phyloP scores from a whole-genome alignment of 2,329 filamentous ascomycete species.

The Fusarium sp. region DNA sequence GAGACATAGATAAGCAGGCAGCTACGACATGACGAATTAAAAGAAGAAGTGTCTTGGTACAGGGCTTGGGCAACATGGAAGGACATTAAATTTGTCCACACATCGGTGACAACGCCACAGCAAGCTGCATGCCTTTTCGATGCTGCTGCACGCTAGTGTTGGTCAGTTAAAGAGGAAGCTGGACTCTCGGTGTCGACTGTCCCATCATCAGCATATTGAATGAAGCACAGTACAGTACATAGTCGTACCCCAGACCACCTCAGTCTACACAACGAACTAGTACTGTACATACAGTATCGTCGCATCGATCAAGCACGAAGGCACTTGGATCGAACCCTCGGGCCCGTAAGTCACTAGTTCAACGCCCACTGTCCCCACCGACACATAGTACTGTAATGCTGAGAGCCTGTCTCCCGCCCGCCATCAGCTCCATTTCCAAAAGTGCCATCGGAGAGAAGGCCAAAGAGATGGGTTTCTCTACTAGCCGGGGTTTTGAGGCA shows the following conservation, averaged over 20 bases:
- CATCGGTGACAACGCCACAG: neutral
- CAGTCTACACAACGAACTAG: conserved; percentile 16
- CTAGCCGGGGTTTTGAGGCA: conserved; percentile 12
- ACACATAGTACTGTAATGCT: conserved; percentile 1
- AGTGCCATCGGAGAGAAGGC: neutral
- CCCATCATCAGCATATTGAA: neutral
- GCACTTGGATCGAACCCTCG: conserved; percentile 16
- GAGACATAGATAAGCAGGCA: conserved; percentile 16
- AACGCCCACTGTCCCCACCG: conserved; percentile 34
- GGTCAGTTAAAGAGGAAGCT: neutral
- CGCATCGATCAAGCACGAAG: conserved; percentile 35
- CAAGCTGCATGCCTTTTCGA: neutral
- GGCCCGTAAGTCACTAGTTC: conserved; percentile 22
- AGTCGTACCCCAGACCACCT: conserved; percentile 19
- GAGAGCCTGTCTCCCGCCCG: conserved; percentile 8
- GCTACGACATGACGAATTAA: neutral
- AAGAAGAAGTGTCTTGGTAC: neutral
- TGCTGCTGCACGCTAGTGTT: neutral
- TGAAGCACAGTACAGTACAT: neutral
- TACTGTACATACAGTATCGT: no score
- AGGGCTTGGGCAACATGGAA: neutral
- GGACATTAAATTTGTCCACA: neutral
- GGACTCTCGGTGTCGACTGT: neutral
- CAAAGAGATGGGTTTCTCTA: neutral
- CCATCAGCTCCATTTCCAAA: conserved; percentile 4